Evolutionary conservation across 1,284 basidiomycete genomes (phyloP).

Genomic region (Cystobasidium pallidum): DNA sequence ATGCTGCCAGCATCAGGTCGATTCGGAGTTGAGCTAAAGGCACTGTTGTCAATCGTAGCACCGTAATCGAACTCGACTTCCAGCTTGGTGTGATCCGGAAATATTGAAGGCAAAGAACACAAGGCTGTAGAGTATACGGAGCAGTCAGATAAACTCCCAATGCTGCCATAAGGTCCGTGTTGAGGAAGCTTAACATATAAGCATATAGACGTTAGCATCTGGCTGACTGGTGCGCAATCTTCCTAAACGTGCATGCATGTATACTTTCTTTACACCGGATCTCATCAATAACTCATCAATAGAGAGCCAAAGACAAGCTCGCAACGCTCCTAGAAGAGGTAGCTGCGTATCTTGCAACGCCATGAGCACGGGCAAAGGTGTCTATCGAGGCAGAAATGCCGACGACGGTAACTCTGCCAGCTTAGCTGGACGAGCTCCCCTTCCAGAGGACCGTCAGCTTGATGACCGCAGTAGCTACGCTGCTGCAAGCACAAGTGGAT

Average conservation of each 20-base stretch:
- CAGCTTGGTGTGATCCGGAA: conserved; percentile 3
- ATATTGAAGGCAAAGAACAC: neutral
- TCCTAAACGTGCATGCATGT: neutral
- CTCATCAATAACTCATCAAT: neutral
- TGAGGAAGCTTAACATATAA: neutral
- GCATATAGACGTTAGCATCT: neutral
- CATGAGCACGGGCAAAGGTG: conserved; percentile 37
- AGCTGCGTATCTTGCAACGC: neutral
- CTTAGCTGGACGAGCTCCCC: conserved; percentile 35
- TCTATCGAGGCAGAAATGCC: conserved; percentile 26
- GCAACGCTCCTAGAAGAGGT: neutral
- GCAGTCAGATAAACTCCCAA: neutral
- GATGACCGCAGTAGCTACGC: conserved; percentile 17
- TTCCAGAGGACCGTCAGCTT: conserved; percentile 24
- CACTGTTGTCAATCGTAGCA: neutral
- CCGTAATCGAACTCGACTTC: neutral
- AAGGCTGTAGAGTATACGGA: neutral
- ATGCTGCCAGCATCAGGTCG: too few relatives aligned
- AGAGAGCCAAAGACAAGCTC: neutral
- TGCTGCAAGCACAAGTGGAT: conserved; percentile 24
- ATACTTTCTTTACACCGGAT: neutral
- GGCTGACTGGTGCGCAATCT: conserved; percentile 12
- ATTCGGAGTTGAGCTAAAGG: neutral
- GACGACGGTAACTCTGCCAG: conserved; percentile 23
- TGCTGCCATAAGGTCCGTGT: conserved; percentile 20